Percentiles rank a stretch among this genome's conserved stretches.
Conservation (phyloP, 2,329 filamentous ascomycete species). For the Magnaporthales sp. region DNA sequence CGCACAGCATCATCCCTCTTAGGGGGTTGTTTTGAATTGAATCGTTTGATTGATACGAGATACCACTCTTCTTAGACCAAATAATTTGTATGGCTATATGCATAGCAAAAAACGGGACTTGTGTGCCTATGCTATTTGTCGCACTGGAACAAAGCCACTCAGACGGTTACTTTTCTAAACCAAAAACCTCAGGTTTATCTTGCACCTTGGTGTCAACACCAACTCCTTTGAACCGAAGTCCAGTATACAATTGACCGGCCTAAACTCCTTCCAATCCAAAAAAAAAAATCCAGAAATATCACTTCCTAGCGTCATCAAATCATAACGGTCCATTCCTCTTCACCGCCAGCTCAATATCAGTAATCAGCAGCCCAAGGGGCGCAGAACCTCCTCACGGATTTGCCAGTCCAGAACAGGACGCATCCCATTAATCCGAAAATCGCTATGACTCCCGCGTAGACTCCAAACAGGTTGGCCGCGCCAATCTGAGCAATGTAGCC, state of each 20-base stretch:
- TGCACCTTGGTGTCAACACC: neutral
- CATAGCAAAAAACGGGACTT: no score
- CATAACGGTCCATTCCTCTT: neutral
- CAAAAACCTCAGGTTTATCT: neutral
- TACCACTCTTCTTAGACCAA: neutral
- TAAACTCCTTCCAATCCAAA: neutral
- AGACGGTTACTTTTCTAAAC: no score
- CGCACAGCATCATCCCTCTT: neutral
- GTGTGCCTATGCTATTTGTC: no score
- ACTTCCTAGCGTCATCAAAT: neutral
- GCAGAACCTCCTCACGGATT: slow-evolving; percentile 3
- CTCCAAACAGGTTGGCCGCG: neutral
- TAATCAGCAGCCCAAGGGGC: neutral
- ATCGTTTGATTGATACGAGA: neutral
- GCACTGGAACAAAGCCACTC: no score
- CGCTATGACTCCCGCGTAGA: neutral
- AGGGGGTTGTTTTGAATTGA: neutral
- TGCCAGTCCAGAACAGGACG: slow-evolving; percentile 1
- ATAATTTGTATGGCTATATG: no score
- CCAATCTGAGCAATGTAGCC: neutral
- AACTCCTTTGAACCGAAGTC: neutral
- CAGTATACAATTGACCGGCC: neutral
- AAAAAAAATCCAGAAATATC: neutral
- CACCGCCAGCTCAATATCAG: neutral
- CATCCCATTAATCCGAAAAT: neutral